Evolutionary conservation across 176 grass and related monocot genomes (phyloP), one percentile per base, ranked within the genome.

Genomic region (Chrysopogon serrulatus): DNA sequence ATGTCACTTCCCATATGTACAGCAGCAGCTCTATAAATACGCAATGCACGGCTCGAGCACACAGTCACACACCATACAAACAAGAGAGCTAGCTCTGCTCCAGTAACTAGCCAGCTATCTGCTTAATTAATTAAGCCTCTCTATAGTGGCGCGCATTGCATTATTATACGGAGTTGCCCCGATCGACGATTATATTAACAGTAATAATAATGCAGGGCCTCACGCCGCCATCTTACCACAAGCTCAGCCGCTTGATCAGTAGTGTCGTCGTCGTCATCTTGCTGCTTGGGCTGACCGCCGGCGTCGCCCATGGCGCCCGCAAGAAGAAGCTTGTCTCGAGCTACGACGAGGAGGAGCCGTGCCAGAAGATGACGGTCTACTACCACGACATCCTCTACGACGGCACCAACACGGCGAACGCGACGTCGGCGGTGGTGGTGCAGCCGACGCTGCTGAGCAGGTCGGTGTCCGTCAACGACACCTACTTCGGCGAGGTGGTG

Each of bases 321-420:
- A 31, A 27, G 56, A 59, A 39, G 23, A 41, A 68, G 76, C 16
- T 31, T 7, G 33, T 80, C 32, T 73, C 76, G 16, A 79, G 41
- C 54, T 0, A 18, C 77, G 27, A 36, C 8, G 77, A 34, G 60
- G n/a, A 5, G 4, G 71, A 35, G 48, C 85, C 85, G 49, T 87
- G 85, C 63, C 34, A 8, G 37, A 10, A 47, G 39, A 85, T 85
- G 83, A 85, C 65, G 51, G 39, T 85, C 51, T 85, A 62, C 83
- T 85, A 79, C 83, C 83, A 85, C 75, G 83, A 85, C 75, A 85
- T 85, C 79, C 71, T 87, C 37, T 82, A 69, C 85, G 33, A 82
- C 63, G 79, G 63, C 31, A 60, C 6, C 30, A 87, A 76, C 85
- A 37, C 23, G 16, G 85, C 63, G 23, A 82, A 87, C 79, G 85